Evolutionary conservation across 371 early-diverging fungal species (phyloP), one percentile per base, ranked within the genome.

Genomic region (Circinella umbellata): DNA sequence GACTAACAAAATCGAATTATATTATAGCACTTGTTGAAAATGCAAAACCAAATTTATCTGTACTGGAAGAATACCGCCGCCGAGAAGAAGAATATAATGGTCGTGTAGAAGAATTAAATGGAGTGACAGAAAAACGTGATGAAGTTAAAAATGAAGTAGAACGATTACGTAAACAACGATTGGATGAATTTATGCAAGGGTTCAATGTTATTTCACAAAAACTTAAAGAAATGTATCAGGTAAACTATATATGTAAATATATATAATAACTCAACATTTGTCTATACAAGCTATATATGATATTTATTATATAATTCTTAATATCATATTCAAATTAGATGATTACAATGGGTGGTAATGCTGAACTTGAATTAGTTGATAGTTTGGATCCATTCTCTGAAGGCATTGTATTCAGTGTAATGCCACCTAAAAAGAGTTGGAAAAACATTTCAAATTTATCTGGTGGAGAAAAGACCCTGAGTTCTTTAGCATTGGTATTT

Each of bases 401-500:
- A 78, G 99, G 99, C 11, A 95, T 99, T 60, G 86, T 98, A 37
- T 98, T 99, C 78, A 95, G 95, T 77, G 99, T 99, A 5, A 99
- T 99, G 99, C 99, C 99, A 5, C 99, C 99, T 34, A 99, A 99
- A 80, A 99, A 99, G 87, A 95, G 97, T 69, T 99, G 99, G 99
- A 99, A 99, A 76, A 98, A 98, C 79, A 99, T 99, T 67, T 92
- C 96, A 5, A 98, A 99, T 79, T 79, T 99, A 27, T 99, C 99
- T 34, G 99, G 99, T 71, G 99, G 99, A 71, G 99, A 99, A 86
- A 99, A 99, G 94, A 99, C 99, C 1, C 84, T 99, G 47, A 94
- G 95, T 76, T 99, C 99, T 18, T 86, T 99, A 47, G 98, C 99
- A 3, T 89, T 99, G 47, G 99, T 99, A 14, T 99, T 99, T 90